These are phyloP conservation scores for Anaeromyces robustus DNA, from an alignment of 192 early-diverging fungal genomes.

Conservation along the genomic window DNA sequence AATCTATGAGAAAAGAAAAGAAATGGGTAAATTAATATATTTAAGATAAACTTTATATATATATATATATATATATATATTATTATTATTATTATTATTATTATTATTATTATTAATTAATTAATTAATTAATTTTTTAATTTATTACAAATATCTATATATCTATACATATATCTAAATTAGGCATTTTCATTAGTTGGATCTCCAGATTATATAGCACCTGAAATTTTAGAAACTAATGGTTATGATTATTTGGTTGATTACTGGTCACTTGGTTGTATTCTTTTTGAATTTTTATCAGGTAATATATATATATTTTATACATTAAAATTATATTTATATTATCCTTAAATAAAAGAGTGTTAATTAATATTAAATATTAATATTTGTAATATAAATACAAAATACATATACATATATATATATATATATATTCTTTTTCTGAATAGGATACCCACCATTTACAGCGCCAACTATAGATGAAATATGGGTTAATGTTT, in stretches of 20 bases:
- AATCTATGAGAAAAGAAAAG: constrained; percentile 17
- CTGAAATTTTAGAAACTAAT: constrained; percentile 53
- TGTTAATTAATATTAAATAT: too few species aligned
- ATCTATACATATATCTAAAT: not conserved
- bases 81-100: too few species aligned
- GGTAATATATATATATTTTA: constrained; percentile 11
- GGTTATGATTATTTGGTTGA: constrained; percentile 51
- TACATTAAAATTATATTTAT: not conserved
- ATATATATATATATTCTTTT: not conserved
- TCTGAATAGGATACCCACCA: constrained; percentile 41
- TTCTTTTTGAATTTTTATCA: constrained; percentile 58
- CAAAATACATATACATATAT: too few species aligned
- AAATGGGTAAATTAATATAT: constrained; percentile 7
- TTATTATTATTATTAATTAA: too few species aligned
- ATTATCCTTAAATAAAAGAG: too few species aligned
- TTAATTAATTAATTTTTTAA: too few species aligned
- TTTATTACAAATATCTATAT: not conserved
- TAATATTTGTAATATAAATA: too few species aligned
- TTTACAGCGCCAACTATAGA: constrained; percentile 50
- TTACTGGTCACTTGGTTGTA: constrained; percentile 62
- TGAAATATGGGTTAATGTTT: constrained; percentile 73
- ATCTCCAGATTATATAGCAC: constrained; percentile 87
- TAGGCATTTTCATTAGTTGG: constrained; percentile 43
- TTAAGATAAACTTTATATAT: constrained; percentile 1
- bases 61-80: not conserved